These are phyloP conservation scores for Beta corolliflora DNA, from an alignment of 179 eudicot genomes.

Conservation along the genomic window DNA sequence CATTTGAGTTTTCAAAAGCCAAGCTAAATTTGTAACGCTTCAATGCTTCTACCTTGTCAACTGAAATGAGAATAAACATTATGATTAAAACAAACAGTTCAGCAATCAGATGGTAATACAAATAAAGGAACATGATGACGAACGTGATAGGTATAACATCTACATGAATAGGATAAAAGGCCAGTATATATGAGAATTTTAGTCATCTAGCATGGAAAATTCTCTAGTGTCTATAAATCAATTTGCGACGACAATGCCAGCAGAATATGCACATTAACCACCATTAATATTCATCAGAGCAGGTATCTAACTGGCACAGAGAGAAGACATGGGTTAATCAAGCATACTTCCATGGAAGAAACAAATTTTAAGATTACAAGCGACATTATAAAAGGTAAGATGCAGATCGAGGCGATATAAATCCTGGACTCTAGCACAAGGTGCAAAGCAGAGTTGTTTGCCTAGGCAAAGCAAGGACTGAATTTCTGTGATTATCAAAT, in stretches of 20 bases:
- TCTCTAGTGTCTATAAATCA: background rate
- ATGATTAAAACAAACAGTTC: background rate
- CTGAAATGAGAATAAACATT: slow-evolving; percentile 42
- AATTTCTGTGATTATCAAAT: no score
- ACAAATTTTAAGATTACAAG: background rate
- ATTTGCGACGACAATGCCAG: background rate
- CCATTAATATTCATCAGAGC: background rate
- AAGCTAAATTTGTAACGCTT: slow-evolving; percentile 90
- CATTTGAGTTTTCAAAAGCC: slow-evolving; percentile 97
- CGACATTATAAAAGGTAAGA: background rate
- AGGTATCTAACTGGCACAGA: background rate
- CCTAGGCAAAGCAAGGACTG: no score
- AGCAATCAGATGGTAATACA: background rate
- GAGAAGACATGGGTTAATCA: background rate
- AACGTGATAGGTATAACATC: background rate
- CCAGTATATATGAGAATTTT: background rate
- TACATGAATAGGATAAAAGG: background rate
- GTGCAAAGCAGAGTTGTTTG: no score
- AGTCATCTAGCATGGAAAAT: background rate
- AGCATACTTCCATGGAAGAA: background rate
- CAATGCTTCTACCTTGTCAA: slow-evolving; percentile 80
- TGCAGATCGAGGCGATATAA: background rate
- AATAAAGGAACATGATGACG: background rate
- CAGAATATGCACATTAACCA: background rate
- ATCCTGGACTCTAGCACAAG: background rate